Percentiles rank a stretch among this genome's conserved stretches.
Evolutionary conservation across 164 flowering plant genomes (phyloP).

Genomic region (Paratinospora sagittata): DNA sequence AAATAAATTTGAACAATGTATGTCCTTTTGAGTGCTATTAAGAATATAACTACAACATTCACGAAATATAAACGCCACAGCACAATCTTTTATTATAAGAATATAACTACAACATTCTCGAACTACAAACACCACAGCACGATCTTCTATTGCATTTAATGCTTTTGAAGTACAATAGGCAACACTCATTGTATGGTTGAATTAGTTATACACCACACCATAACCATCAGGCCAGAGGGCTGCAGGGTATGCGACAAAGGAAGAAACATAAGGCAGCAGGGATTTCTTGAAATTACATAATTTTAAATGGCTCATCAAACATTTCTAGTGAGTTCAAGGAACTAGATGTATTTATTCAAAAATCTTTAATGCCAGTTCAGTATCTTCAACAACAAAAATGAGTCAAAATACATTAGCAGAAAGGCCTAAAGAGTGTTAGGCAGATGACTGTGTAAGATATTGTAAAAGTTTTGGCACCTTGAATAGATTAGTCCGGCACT

Average conservation of each 20-base stretch:
- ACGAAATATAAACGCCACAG: not conserved
- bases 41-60: not conserved
- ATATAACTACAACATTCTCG: no score
- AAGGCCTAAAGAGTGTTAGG: not conserved
- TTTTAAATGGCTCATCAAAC: no score
- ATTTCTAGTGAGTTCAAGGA: no score
- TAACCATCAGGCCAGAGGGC: not conserved
- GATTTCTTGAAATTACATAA: not conserved
- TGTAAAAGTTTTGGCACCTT: not conserved
- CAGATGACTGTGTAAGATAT: not conserved
- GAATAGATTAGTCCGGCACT: not conserved
- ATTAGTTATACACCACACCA: not conserved
- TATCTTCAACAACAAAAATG: not conserved
- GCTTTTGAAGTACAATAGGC: no score
- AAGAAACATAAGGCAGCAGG: not conserved
- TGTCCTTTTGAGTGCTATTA: not conserved
- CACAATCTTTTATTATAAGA: no score
- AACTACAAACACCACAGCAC: no score
- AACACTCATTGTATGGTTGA: no score
- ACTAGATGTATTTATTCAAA: no score
- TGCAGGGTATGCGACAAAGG: not conserved
- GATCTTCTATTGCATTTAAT: no score
- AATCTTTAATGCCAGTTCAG: no score
- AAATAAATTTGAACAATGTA: not conserved
- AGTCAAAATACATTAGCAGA: not conserved